Percentiles rank a stretch among this genome's conserved stretches.
These are phyloP conservation scores for Scenedesmus sp. DNA, from an alignment of 163 green algal genomes.

Conservation along the genomic window DNA sequence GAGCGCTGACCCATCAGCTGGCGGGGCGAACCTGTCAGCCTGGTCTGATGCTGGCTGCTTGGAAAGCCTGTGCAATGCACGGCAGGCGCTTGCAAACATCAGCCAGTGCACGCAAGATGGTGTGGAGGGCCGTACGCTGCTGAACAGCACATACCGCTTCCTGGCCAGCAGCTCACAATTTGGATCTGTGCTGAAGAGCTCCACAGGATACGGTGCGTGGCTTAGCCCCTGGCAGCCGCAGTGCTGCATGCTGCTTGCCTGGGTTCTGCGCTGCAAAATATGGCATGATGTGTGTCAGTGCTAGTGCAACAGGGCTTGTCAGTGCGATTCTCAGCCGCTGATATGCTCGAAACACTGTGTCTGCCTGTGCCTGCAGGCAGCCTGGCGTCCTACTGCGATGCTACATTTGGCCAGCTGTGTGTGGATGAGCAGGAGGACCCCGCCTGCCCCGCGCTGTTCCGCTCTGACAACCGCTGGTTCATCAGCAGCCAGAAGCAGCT, in stretches of 20 bases:
- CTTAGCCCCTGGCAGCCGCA: not conserved
- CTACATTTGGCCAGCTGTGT: conserved; percentile 35
- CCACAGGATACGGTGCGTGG: not conserved
- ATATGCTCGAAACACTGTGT: too few species aligned
- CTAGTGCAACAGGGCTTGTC: not conserved
- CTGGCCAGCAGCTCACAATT: not conserved
- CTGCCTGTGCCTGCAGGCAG: conserved; percentile 17
- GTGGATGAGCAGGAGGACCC: conserved; percentile 42
- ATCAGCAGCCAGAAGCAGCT: not conserved
- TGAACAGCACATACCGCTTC: not conserved
- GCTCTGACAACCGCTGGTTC: conserved; percentile 42
- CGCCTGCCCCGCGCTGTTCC: conserved; percentile 47
- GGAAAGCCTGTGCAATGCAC: conserved; percentile 25
- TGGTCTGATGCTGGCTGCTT: conserved; percentile 31
- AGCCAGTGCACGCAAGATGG: conserved; percentile 30
- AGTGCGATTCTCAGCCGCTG: not conserved
- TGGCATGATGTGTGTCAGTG: not conserved
- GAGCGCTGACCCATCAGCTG: not conserved
- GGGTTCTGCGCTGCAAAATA: not conserved
- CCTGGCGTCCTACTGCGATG: conserved; percentile 34
- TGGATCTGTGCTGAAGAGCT: not conserved
- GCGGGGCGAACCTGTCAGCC: not conserved
- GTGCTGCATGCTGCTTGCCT: not conserved
- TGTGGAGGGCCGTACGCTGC: not conserved
- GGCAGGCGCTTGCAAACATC: conserved; percentile 43